These are phyloP conservation scores for Pseudogymnoascus sp. DNA, from an alignment of 2,329 filamentous ascomycete genomes.

Conservation along the genomic window DNA sequence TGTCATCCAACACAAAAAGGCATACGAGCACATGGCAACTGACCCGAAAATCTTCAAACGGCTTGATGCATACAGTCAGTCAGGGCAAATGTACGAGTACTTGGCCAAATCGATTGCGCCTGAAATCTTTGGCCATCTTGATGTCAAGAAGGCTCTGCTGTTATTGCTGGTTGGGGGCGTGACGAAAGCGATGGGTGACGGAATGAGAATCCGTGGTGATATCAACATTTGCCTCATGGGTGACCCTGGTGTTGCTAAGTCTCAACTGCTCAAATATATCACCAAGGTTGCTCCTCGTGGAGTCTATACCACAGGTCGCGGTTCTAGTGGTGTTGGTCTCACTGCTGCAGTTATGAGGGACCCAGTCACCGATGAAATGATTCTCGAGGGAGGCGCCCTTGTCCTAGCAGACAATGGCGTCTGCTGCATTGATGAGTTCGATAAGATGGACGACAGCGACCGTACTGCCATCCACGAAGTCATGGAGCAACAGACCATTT, in stretches of 20 bases:
- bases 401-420: slow-evolving; percentile 75
- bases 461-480: slow-evolving; percentile 78
- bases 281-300: slow-evolving; percentile 90
- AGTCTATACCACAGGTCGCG: slow-evolving; percentile 74
- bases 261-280: slow-evolving; percentile 95
- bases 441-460: slow-evolving; percentile 76
- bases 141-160: slow-evolving; percentile 97
- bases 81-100: slow-evolving; percentile 90
- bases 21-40: slow-evolving; percentile 84
- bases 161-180: slow-evolving; percentile 92
- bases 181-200: slow-evolving; percentile 92
- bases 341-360: slow-evolving; percentile 76
- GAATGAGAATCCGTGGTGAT: slow-evolving; percentile 97
- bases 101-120: slow-evolving; percentile 93
- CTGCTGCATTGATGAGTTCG: slow-evolving; percentile 78
- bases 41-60: slow-evolving; percentile 71
- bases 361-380: slow-evolving; percentile 70
- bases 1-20: slow-evolving; percentile 94
- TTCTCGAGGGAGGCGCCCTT: slow-evolving; percentile 70
- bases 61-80: slow-evolving; percentile 76
- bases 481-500: slow-evolving; percentile 82
- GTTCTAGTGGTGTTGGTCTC: slow-evolving; percentile 71
- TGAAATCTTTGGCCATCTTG: slow-evolving; percentile 91
- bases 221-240: slow-evolving; percentile 99
- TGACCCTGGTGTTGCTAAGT: slow-evolving; percentile 98